Percentiles rank a stretch among this genome's conserved stretches.
Evolutionary conservation across 208 protist species (phyloP).

Genomic region (Vickermania ingenoplastis): DNA sequence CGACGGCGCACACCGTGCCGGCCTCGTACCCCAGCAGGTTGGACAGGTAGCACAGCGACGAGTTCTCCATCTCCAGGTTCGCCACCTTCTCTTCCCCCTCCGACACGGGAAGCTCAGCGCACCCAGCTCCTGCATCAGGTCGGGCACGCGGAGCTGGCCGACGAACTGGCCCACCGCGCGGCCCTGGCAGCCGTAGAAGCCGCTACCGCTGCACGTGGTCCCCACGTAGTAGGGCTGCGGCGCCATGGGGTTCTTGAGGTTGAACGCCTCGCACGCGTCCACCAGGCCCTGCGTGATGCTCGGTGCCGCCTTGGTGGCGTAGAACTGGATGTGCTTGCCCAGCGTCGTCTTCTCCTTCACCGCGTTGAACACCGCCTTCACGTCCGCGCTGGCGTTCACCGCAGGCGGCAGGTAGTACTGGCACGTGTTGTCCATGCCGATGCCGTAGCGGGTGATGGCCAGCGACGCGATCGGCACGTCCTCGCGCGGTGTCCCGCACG

Average conservation of each 20-base stretch:
- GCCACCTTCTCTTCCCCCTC: constrained; percentile 30
- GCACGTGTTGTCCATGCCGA: constrained; percentile 77
- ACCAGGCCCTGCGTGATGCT: constrained; percentile 35
- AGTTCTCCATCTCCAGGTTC: constrained; percentile 81
- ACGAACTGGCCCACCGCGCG: constrained; percentile 50
- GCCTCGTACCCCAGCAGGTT: constrained; percentile 55
- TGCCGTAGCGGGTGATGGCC: constrained; percentile 43
- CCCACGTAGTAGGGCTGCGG: constrained; percentile 46
- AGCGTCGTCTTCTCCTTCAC: constrained; percentile 26
- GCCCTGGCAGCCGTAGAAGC: constrained; percentile 78
- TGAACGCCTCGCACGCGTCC: constrained; percentile 25
- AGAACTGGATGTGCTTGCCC: constrained; percentile 31
- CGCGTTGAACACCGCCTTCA: constrained; percentile 28
- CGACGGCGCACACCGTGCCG: constrained; percentile 49
- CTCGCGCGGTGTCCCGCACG: constrained; percentile 48
- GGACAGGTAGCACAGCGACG: constrained; percentile 52
- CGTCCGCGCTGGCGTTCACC: constrained; percentile 17
- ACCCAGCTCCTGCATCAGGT: constrained; percentile 43
- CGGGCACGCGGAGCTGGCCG: constrained; percentile 29
- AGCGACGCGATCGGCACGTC: constrained; percentile 36
- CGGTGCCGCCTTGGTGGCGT: constrained; percentile 47
- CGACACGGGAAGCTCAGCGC: constrained; percentile 29
- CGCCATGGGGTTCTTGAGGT: constrained; percentile 9
- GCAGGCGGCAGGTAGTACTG: constrained; percentile 44
- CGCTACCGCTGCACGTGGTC: constrained; percentile 45